Evolutionary conservation across 2,329 filamentous ascomycete genomes (phyloP).

Genomic region (Pseudocercospora ulei): DNA sequence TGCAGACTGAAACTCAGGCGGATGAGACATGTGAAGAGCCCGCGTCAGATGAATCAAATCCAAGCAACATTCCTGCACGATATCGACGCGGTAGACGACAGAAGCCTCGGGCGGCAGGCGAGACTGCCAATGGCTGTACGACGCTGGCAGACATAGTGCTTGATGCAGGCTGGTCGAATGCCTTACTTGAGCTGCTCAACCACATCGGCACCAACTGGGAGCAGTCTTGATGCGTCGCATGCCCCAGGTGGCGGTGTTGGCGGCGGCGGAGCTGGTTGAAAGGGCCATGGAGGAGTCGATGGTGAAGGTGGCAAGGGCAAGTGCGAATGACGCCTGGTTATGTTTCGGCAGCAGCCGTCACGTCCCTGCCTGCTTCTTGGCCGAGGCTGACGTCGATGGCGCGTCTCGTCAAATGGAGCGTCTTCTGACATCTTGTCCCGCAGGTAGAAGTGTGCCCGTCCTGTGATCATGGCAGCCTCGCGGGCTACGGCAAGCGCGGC

Average conservation of each 20-base stretch:
- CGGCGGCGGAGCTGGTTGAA: too few relatives aligned
- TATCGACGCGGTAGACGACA: not conserved
- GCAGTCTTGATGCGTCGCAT: conserved; percentile 2
- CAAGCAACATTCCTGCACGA: not conserved
- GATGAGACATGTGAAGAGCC: not conserved
- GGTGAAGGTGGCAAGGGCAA: too few relatives aligned
- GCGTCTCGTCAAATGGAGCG: too few relatives aligned
- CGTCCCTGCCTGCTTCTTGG: conserved; percentile 1
- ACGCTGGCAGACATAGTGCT: not conserved
- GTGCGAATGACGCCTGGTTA: too few relatives aligned
- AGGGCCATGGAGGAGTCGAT: too few relatives aligned
- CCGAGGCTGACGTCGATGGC: conserved; percentile 3
- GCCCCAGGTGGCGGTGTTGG: too few relatives aligned
- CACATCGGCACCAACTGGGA: not conserved
- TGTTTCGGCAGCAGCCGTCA: too few relatives aligned
- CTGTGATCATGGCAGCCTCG: conserved; percentile 25
- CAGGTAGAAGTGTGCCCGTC: too few relatives aligned
- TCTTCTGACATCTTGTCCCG: too few relatives aligned
- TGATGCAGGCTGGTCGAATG: not conserved
- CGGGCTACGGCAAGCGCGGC: conserved; percentile 16
- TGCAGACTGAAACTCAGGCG: not conserved
- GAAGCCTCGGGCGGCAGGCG: not conserved
- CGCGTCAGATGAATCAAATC: not conserved
- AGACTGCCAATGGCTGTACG: not conserved
- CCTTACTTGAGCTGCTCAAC: not conserved